Base-by-base conservation (phyloP, 78 protist species). In the Dictyostelium firmibasis region DNA sequence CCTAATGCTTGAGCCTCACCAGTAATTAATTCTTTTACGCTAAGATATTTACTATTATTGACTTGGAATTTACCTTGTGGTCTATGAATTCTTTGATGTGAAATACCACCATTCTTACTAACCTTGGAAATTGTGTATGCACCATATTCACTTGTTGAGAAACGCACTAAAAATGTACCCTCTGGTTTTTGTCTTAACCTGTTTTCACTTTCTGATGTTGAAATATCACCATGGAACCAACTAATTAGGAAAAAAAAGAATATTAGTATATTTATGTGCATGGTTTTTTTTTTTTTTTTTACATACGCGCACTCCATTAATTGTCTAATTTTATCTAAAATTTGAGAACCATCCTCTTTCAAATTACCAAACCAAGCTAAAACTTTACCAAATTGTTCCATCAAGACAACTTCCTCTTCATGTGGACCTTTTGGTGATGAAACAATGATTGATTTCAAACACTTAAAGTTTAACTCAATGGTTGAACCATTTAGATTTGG, bases 191-290 rank as follows among this genome's bases (percentile, higher is more conserved):
- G 72, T 53, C 62, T 74, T 18, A 96, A 84, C 47, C 92, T 57
- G 60, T 83, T 83, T 47, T 96, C 95, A 38, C 92, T 84, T 62
- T 96, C 97, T 33, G 78, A 60, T 25, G 97, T 96, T 36, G 96
- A 92, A 57, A 96, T 96, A 38, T 96, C 97, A 60, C 96, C 97
- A 29, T 96, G 97, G 93, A 96, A 96, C 97, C 97, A 96, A 43
- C 79, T 72, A 72, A 14, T 20, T 27, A 64, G n/a, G 10, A 20
- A 62, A 62, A 20, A 62, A n/a, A n/a, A 62, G 4, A n/a, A n/a
- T n/a, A n/a, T n/a, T n/a, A n/a, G n/a, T n/a, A n/a, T n/a, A n/a
- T n/a, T n/a, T n/a, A n/a, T n/a, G n/a, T n/a, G n/a, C n/a, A n/a
- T n/a, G n/a, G n/a, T 8, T 50, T 50, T 50, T 8, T 50, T 50